phyloP scores from a whole-genome alignment of 1,284 basidiomycete genomes.

The Gomphus sp. region DNA sequence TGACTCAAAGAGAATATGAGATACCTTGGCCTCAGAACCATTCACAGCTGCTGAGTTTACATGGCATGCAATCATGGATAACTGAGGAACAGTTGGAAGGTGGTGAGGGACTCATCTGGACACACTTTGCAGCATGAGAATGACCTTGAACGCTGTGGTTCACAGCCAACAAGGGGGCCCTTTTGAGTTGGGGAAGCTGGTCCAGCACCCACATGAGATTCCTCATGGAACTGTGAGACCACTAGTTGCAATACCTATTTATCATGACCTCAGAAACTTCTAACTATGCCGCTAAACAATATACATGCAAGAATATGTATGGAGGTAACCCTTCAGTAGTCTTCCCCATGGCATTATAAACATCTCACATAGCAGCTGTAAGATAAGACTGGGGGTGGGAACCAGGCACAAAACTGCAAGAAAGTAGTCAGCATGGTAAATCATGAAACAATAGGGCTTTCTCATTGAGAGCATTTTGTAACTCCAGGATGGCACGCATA shows the following conservation, averaged over 20 bases:
- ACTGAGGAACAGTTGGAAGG: no score
- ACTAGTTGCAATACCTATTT: slow-evolving; percentile 56
- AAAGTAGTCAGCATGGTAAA: slow-evolving; percentile 16
- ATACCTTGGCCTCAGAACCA: no score
- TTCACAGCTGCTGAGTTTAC: no score
- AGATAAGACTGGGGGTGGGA: slow-evolving; percentile 7
- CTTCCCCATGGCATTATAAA: slow-evolving; percentile 65
- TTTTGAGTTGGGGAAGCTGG: no score
- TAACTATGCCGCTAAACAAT: slow-evolving; percentile 4
- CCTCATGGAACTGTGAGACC: slow-evolving; percentile 90
- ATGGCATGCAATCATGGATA: no score
- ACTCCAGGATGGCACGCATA: slow-evolving; percentile 83
- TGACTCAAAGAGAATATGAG: no score
- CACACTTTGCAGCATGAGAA: no score
- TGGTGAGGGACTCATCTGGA: no score
- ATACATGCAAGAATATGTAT: slow-evolving; percentile 48
- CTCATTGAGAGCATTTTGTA: slow-evolving; percentile 60
- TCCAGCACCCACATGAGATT: slow-evolving; percentile 36
- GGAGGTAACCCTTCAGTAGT: slow-evolving; percentile 80
- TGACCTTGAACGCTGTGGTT: no score
- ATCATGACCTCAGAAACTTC: background rate
- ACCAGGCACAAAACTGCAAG: slow-evolving; percentile 26
- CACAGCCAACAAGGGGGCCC: no score
- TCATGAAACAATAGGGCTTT: slow-evolving; percentile 26
- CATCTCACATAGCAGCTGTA: slow-evolving; percentile 53